These are phyloP conservation scores for Nitzschia putrida DNA, from an alignment of 108 stramenopile species.

Conservation along the genomic window DNA sequence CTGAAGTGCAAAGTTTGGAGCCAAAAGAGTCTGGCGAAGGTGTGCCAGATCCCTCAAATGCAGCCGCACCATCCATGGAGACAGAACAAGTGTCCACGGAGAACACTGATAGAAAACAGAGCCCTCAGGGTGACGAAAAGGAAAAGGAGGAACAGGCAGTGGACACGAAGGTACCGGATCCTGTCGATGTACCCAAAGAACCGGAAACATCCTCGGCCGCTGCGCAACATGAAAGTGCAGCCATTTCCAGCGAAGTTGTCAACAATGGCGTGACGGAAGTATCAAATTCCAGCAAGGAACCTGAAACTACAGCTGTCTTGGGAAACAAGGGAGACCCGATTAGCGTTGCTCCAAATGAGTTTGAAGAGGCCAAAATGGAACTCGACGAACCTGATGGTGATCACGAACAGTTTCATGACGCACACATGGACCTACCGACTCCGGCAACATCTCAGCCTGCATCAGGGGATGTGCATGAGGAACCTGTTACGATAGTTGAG, in stretches of 20 bases:
- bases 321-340: neutral
- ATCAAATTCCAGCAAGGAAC: neutral
- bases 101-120: neutral
- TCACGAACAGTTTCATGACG: constrained; percentile 16
- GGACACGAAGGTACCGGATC: too few species aligned
- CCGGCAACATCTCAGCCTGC: too few species aligned
- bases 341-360: neutral
- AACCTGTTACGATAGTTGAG: too few species aligned
- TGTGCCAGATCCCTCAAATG: neutral
- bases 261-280: too few species aligned
- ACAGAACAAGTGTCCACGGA: neutral
- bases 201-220: too few species aligned
- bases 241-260: too few species aligned
- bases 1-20: neutral
- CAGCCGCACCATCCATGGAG: neutral
- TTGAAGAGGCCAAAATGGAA: constrained; percentile 4
- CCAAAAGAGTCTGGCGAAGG: neutral
- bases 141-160: neutral
- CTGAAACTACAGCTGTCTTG: neutral
- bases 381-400: constrained; percentile 5
- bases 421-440: constrained; percentile 18
- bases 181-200: too few species aligned
- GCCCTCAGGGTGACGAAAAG: neutral
- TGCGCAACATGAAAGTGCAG: too few species aligned
- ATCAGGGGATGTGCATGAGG: too few species aligned